Evolutionary conservation across 83 land plant species (phyloP), one percentile per base, ranked within the genome.

Genomic region (Picea engelmannii): DNA sequence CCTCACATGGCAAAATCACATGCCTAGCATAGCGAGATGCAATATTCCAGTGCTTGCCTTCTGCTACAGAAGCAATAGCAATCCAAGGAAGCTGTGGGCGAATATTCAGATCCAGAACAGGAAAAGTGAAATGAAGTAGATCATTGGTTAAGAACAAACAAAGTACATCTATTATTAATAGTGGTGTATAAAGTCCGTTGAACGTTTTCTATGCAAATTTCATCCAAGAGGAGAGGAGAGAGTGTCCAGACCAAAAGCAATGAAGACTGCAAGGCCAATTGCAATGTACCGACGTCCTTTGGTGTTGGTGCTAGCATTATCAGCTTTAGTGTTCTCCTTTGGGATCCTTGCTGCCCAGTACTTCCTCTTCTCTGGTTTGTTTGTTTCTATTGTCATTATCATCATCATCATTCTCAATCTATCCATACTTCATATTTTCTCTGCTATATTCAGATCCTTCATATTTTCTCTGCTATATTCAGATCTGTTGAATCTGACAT

Each of bases 321-420:
- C 20, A 10, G 58, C 58, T 9, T 44, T 73, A 44, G 25, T 73
- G 4, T 73, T 73, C 76, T 73, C 52, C 58, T 44, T 73, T 73
- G 76, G 55, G 55, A n/a, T 73, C 21, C 76, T 73, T n/a, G 58
- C 76, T 73, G 58, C 55, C 1, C 76, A 73, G 23, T 73, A 73
- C 55, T 18, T 44, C 55, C 76, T 73, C 21, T 73, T 73, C 76
- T 73, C 76, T 73, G 76, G 76, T 73, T 20, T 44, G 76, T 10
- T 44, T 73, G 55, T 44, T 20, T 23, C 20, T 15, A 55, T 55
- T 55, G 13, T 55, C 58, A 55, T 55, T 55, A 55, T 4, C 15
- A 55, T 11, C 58, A 11, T 3, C 15, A 12, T 55, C 58, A 55
- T 55, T 55, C 13, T 55, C 58, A 55, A 55, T 55, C 58, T 55